A percentile compares a stretch with the other conserved stretches of the same genome.
These are phyloP conservation scores for Andrographis paniculata DNA, from an alignment of 305 asterid genomes.

Conservation along the genomic window DNA sequence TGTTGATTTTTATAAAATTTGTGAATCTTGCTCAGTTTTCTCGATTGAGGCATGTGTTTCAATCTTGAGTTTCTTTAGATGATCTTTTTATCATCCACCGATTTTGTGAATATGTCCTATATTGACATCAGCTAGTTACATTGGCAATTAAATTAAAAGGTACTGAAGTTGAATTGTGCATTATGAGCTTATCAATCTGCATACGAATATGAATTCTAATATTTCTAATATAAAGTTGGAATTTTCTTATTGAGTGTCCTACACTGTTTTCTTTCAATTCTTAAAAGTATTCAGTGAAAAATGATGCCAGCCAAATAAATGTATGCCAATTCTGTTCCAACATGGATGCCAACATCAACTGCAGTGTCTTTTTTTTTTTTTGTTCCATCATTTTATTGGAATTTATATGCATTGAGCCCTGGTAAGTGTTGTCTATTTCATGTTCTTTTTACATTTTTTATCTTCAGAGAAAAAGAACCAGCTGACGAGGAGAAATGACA, in stretches of 20 bases:
- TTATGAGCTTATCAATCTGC: background rate
- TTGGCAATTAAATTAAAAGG: too few species aligned
- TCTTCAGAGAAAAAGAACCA: constrained; percentile 56
- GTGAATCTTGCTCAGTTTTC: too few species aligned
- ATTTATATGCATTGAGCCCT: background rate
- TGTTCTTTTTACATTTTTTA: constrained; percentile 13
- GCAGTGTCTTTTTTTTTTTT: background rate
- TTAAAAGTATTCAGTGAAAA: background rate
- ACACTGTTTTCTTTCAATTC: too few species aligned
- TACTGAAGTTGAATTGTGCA: background rate
- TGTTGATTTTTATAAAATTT: too few species aligned
- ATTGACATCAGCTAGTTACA: background rate
- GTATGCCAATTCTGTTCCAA: too few species aligned
- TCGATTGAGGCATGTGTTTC: too few species aligned
- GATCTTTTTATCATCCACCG: background rate
- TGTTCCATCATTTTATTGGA: background rate
- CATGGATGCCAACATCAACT: too few species aligned
- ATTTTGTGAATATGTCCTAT: background rate
- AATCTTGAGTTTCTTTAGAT: too few species aligned
- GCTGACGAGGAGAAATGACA: constrained; percentile 64
- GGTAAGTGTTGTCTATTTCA: constrained; percentile 16
- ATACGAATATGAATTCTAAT: background rate
- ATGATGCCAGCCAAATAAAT: too few species aligned
- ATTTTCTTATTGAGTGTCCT: too few species aligned
- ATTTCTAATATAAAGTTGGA: too few species aligned